Evolutionary conservation across 106 monocot genomes (phyloP), one percentile per base, ranked within the genome.

Genomic region (Dactylorhiza incarnata): DNA sequence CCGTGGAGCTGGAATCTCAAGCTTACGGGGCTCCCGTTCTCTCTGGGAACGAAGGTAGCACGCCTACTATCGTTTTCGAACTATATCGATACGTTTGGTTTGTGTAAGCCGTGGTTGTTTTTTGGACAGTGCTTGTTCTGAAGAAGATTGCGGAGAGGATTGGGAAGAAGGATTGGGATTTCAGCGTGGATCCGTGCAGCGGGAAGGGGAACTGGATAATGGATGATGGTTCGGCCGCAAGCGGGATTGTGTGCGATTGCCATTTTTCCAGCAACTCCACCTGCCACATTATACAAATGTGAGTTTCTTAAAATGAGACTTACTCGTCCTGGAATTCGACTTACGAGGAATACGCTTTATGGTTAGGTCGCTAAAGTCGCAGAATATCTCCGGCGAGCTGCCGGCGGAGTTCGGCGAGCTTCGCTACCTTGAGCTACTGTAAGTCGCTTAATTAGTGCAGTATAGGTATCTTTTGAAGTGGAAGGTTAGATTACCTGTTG

Each of bases 171-270:
- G 62, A 83, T 50, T 90, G 94, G 94, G 79, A 94, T 45, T 94
- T 94, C 82, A 22, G 25, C 14, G 84, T 83, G 16, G 88, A 90
- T 84, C 94, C 94, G 1, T 94, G 94, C 82, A 78, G 72, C 67
- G 79, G 83, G 3, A 23, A 44, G 16, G 85, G 83, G 9, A 83
- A 81, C 16, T 92, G 89, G 89, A 75, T 6, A 14, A 58, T 84
- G 13, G 43, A 73, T 19, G 20, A 82, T 17, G 69, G 17, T 4
- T 16, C 77, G 16, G 25, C 12, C 7, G 82, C 78, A 43, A 86
- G 77, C 80, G 56, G 11, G 9, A 75, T 93, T 37, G 47, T 2
- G 2, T 94, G 94, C 50, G 78, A 79, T 69, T 94, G 94, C 80
- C 74, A 81, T 58, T 81, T 78, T 59, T 16, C 37, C 13, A 67